Evolutionary conservation across 352 stramenopile species (phyloP).

Genomic region (Albugo candida): DNA sequence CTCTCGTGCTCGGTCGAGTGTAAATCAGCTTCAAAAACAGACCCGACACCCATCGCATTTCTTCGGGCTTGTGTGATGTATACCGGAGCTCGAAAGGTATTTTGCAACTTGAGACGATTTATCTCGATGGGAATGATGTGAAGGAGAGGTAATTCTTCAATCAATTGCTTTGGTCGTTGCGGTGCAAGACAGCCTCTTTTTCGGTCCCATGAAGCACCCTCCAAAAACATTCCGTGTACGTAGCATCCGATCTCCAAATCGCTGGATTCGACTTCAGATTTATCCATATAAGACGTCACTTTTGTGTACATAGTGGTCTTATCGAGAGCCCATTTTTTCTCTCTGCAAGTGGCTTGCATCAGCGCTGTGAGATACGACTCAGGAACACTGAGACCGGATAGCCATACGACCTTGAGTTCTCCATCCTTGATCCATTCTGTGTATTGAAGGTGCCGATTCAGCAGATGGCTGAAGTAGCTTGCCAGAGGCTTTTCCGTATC

Average conservation of each 20-base stretch:
- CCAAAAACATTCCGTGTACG: conserved; percentile 81
- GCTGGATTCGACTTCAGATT: conserved; percentile 31
- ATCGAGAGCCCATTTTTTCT: conserved; percentile 88
- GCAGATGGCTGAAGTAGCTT: conserved; percentile 91
- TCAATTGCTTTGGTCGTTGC: conserved; percentile 88
- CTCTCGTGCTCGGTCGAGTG: conserved; percentile 80
- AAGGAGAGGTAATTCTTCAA: conserved; percentile 86
- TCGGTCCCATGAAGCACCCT: conserved; percentile 87
- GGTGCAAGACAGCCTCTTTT: conserved; percentile 42
- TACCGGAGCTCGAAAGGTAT: conserved; percentile 89
- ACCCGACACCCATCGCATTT: conserved; percentile 90
- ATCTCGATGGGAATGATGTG: conserved; percentile 92
- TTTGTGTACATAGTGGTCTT: conserved; percentile 88
- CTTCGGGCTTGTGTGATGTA: conserved; percentile 88
- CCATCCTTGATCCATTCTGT: conserved; percentile 78
- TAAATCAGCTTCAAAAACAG: conserved; percentile 90
- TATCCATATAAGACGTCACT: conserved; percentile 69
- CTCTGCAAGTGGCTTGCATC: conserved; percentile 87
- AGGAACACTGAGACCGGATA: conserved; percentile 86
- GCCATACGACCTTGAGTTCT: conserved; percentile 85
- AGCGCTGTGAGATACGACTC: conserved; percentile 92
- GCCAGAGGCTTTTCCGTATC: conserved; percentile 90
- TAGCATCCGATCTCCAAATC: conserved; percentile 80
- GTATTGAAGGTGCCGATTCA: conserved; percentile 76
- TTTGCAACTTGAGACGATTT: conserved; percentile 87